Conservation (phyloP, 2,329 filamentous ascomycete species). For the Arachnopeziza araneosa region DNA sequence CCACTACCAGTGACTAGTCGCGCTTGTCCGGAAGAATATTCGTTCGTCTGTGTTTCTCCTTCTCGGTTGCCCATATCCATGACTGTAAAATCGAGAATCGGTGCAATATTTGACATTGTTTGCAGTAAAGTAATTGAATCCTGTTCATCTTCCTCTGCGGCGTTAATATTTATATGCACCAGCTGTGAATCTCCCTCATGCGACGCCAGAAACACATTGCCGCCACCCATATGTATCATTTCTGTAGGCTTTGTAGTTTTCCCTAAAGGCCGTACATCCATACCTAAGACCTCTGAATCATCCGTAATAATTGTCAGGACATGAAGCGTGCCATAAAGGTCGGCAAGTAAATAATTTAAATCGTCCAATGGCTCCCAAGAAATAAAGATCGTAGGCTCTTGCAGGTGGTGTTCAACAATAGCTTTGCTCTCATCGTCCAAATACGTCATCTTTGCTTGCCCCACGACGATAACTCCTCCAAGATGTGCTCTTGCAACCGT, state of each 20-base stretch:
- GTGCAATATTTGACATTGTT: conserved; percentile 77
- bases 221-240: conserved; percentile 70
- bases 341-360: conserved; percentile 78
- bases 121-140: conserved; percentile 64
- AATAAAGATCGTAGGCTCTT: conserved; percentile 80
- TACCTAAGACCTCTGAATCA: conserved; percentile 61
- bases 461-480: conserved; percentile 68
- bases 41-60: conserved; percentile 72
- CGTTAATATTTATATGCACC: conserved; percentile 53
- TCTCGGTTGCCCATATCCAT: conserved; percentile 93
- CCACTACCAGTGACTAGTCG: conserved; percentile 90
- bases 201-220: conserved; percentile 79
- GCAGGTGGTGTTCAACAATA: conserved; percentile 57
- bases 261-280: conserved; percentile 62
- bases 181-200: conserved; percentile 92
- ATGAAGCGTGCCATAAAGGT: conserved; percentile 84
- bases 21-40: conserved; percentile 92
- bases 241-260: conserved; percentile 69
- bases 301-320: conserved; percentile 72
- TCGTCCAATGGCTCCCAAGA: conserved; percentile 83
- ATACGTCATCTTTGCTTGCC: conserved; percentile 78
- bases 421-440: conserved; percentile 72
- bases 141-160: conserved; percentile 9
- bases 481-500: conserved; percentile 47
- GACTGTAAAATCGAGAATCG: conserved; percentile 86